Evolutionary conservation across 1,284 basidiomycete genomes (phyloP).

Genomic region (Moesziomyces aphidis): DNA sequence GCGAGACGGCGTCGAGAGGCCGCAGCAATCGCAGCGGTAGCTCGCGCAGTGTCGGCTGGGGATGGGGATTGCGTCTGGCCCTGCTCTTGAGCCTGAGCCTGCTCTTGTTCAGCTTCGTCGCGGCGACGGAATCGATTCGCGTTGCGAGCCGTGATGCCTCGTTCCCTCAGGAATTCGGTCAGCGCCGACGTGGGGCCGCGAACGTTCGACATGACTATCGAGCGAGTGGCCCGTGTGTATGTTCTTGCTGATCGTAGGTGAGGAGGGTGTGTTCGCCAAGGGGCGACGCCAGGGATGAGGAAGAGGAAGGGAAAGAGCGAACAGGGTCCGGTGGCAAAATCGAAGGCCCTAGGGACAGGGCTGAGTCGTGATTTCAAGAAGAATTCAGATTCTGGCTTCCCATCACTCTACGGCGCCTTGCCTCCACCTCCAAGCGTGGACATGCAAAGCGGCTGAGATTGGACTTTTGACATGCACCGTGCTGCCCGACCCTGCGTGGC

Average conservation of each 20-base stretch:
- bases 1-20: conserved; percentile 24
- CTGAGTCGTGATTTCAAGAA: not conserved
- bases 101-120: conserved; percentile 53
- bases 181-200: conserved; percentile 90
- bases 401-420: too few relatives aligned
- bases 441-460: not conserved
- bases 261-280: not conserved
- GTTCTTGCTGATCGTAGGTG: not conserved
- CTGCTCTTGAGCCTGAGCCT: conserved; percentile 70
- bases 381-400: not conserved
- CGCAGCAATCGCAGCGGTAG: conserved; percentile 8
- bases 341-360: too few relatives aligned
- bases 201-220: conserved; percentile 69
- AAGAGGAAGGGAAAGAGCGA: too few relatives aligned
- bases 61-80: conserved; percentile 14
- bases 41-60: conserved; percentile 37
- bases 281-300: not conserved
- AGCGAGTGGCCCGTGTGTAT: not conserved
- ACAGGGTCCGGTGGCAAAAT: not conserved
- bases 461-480: not conserved
- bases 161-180: conserved; percentile 86
- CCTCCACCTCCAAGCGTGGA: not conserved
- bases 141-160: conserved; percentile 80
- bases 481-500: not conserved
- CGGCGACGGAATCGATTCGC: conserved; percentile 70